Conservation (phyloP, 371 early-diverging fungal genomes). For the Mucor indicus region DNA sequence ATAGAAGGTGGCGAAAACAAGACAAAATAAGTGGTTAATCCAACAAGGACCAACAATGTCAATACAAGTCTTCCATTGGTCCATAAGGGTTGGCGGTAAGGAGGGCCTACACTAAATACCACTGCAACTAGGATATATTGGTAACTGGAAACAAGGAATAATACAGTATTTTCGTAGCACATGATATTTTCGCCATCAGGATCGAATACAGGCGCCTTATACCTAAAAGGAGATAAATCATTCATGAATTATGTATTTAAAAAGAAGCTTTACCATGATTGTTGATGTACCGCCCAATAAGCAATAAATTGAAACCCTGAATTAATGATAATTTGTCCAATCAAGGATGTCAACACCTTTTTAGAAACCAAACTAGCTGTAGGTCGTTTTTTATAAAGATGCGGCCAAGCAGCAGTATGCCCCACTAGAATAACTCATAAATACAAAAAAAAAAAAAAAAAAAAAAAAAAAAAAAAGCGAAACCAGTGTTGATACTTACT, state of each 20-base stretch:
- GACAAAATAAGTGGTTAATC: slow-evolving; percentile 50
- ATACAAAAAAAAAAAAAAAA: neutral
- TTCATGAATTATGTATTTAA: neutral
- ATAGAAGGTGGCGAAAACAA: slow-evolving; percentile 45
- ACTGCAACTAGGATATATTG: slow-evolving; percentile 90
- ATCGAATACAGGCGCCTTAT: slow-evolving; percentile 55
- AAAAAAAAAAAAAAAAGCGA: neutral
- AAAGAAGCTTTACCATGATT: slow-evolving; percentile 65
- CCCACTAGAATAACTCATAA: slow-evolving; percentile 55
- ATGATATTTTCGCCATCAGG: slow-evolving; percentile 69
- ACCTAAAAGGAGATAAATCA: slow-evolving; percentile 22
- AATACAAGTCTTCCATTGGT: slow-evolving; percentile 75
- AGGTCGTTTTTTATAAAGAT: slow-evolving; percentile 77
- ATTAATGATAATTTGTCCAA: slow-evolving; percentile 85
- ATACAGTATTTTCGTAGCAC: slow-evolving; percentile 83
- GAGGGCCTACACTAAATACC: slow-evolving; percentile 93
- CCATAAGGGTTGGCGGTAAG: slow-evolving; percentile 80
- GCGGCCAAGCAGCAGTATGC: slow-evolving; percentile 77
- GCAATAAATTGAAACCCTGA: slow-evolving; percentile 72
- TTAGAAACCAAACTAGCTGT: slow-evolving; percentile 91
- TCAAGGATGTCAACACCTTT: slow-evolving; percentile 85
- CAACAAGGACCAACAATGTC: slow-evolving; percentile 42
- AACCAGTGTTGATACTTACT: slow-evolving; percentile 38
- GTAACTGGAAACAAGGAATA: slow-evolving; percentile 87
- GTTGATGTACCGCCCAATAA: slow-evolving; percentile 68